Evolutionary conservation across 176 grass and related monocot species (phyloP), one percentile per base, ranked within the genome.

Genomic region (Tillandsia fasciculata): DNA sequence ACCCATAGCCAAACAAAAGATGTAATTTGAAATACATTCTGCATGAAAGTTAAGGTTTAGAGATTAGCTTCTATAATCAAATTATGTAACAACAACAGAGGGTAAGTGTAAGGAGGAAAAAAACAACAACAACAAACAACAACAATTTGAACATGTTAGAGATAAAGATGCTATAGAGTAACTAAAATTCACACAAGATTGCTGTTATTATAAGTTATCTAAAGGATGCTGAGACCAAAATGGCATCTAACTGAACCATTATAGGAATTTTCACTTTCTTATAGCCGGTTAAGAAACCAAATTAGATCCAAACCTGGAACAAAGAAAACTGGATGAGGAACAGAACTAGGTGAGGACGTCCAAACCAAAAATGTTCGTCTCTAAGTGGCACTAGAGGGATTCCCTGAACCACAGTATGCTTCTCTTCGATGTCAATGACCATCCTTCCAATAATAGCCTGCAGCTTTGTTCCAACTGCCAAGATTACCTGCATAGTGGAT

Each of bases 1-100:
- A 96, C 87, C 91, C 83, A 96, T 65, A 90, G 80, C 91, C 91
- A 96, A 29, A 96, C 81, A 76, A 96, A 96, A 73, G 90, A 87
- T 49, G 79, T 85, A 51, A 96, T 81, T 74, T 96, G 87, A 61
- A 96, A 96, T 6, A 84, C 91, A 85, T 96, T 96, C 91, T 96
- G 83, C 73, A 78, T 69, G 14, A 49, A 73, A 47, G 12, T 7
- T 48, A n/a, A 49, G 47, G 49, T 14, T 17, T 68, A 49, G 28
- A 50, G n/a, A 48, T n/a, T 3, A 18, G 56, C 0, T 8, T 61
- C 10, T 22, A 61, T 61, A 61, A 9, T 20, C 56, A 61, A 9
- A 18, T 61, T 61, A 61, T 18, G 1, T 6, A 59, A 59, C 9
- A 17, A 42, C 33, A 42, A 42, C 33, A 42, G 33, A 42, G 33